Conservation (phyloP, 768 basidiomycete genomes). For the Lactifluus echinatus region DNA sequence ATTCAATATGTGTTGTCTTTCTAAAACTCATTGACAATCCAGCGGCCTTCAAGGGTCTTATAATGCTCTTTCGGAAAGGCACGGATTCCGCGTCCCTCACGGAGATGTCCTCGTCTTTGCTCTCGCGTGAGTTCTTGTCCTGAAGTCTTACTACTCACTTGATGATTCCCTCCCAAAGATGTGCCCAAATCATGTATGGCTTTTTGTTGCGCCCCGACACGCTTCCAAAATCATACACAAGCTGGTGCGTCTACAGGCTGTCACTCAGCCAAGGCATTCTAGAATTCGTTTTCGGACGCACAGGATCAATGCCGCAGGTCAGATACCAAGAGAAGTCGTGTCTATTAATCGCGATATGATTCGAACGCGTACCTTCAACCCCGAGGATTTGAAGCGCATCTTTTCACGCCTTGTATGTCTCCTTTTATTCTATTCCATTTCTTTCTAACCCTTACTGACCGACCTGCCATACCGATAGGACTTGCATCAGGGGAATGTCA, state of each 20-base stretch:
- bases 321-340: conserved; percentile 1
- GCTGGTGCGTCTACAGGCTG: conserved; percentile 45
- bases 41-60: conserved; percentile 89
- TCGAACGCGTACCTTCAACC: neutral
- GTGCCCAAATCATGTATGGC: conserved; percentile 79
- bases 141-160: neutral
- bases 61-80: conserved; percentile 63
- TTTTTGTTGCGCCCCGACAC: conserved; percentile 76
- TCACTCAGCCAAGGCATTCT: conserved; percentile 5
- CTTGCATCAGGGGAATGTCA: conserved; percentile 2
- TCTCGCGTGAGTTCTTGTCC: conserved; percentile 42
- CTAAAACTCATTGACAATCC: neutral
- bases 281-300: neutral
- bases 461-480: neutral
- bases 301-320: conserved; percentile 20
- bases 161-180: conserved; percentile 34
- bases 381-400: conserved; percentile 2
- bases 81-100: conserved; percentile 64
- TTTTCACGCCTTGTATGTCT: conserved; percentile 6
- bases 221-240: conserved; percentile 64
- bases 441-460: neutral
- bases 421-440: neutral
- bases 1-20: neutral
- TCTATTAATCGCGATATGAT: conserved; percentile 12
- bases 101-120: conserved; percentile 80